phyloP scores from a whole-genome alignment of 148 eudicot species.

The Fagopyrum homotropicum region DNA sequence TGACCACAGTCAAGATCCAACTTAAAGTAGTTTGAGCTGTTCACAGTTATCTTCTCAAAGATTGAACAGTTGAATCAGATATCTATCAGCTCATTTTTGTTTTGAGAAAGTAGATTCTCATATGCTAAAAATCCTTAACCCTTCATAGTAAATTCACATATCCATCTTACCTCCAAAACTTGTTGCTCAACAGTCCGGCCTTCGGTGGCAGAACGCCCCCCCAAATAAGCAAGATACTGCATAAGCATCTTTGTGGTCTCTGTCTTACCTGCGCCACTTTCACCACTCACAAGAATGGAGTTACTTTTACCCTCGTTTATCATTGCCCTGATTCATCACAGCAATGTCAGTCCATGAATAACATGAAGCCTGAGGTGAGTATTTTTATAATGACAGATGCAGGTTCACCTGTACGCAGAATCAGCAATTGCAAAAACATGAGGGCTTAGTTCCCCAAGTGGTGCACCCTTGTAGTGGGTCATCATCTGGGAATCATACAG shows the following conservation, averaged over 20 bases:
- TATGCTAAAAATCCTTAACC: neutral
- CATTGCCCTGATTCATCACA: conserved; percentile 63
- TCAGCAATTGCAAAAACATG: conserved; percentile 95
- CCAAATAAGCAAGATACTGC: conserved; percentile 92
- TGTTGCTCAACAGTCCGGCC: conserved; percentile 93
- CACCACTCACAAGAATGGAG: conserved; percentile 89
- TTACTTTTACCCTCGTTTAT: conserved; percentile 82
- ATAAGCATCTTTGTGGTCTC: conserved; percentile 96
- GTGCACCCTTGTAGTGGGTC: conserved; percentile 85
- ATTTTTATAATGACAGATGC: neutral
- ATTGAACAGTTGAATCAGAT: neutral
- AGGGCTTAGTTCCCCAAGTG: conserved; percentile 86
- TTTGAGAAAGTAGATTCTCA: conserved; percentile 7
- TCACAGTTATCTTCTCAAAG: neutral
- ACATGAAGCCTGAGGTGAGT: neutral
- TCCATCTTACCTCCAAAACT: conserved; percentile 72
- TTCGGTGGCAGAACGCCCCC: conserved; percentile 82
- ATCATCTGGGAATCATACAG: conserved; percentile 71
- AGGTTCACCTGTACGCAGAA: conserved; percentile 67
- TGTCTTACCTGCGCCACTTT: conserved; percentile 97
- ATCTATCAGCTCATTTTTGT: neutral
- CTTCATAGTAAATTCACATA: neutral
- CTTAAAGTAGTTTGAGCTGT: neutral
- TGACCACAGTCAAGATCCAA: neutral
- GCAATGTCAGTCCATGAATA: conserved; percentile 10